A percentile compares a stretch with the other conserved stretches of the same genome.
phyloP scores from a whole-genome alignment of 2,329 filamentous ascomycete species.

The Epichloe typhina region DNA sequence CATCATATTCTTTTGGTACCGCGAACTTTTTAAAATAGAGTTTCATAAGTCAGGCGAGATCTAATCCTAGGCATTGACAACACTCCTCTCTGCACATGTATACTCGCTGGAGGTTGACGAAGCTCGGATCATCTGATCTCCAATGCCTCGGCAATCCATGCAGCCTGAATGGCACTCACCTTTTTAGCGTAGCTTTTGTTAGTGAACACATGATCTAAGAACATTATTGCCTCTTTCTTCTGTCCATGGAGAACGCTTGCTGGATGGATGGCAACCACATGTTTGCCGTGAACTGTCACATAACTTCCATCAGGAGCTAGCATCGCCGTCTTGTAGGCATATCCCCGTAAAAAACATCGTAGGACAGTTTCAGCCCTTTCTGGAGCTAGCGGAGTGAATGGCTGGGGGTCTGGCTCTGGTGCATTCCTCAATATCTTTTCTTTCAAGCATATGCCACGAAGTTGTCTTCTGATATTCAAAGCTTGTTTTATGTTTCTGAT shows the following conservation, averaged over 20 bases:
- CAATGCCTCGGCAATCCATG: constrained; percentile 43
- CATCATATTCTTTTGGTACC: not conserved
- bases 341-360: constrained; percentile 49
- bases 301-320: constrained; percentile 48
- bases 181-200: constrained; percentile 57
- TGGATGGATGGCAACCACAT: constrained; percentile 48
- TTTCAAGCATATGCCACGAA: constrained; percentile 41
- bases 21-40: not conserved
- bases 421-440: constrained; percentile 35
- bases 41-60: not conserved
- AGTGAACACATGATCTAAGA: constrained; percentile 53
- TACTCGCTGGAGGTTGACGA: not conserved
- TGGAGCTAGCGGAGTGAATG: constrained; percentile 39
- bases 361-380: constrained; percentile 41
- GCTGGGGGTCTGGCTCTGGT: constrained; percentile 38
- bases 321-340: constrained; percentile 46
- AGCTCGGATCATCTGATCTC: constrained; percentile 11
- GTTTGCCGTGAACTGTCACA: constrained; percentile 44
- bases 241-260: constrained; percentile 48
- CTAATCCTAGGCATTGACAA: not conserved
- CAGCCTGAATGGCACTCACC: constrained; percentile 46
- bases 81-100: not conserved
- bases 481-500: constrained; percentile 49
- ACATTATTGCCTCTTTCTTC: constrained; percentile 56
- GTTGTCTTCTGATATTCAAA: constrained; percentile 47